These are phyloP conservation scores for Panellus pusillus DNA, from an alignment of 768 basidiomycete species.

Conservation along the genomic window DNA sequence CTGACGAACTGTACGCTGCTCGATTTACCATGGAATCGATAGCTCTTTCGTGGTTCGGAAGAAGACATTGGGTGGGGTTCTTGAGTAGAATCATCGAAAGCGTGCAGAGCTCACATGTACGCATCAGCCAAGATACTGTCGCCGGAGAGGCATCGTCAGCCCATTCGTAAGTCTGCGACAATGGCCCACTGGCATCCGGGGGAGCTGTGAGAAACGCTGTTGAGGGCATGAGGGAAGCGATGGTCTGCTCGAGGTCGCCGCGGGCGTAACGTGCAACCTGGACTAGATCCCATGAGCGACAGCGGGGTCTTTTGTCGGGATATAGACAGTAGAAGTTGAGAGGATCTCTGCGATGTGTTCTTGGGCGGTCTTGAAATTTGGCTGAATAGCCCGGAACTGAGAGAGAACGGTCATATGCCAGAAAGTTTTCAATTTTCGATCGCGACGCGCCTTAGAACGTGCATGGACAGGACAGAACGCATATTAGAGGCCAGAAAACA, in stretches of 20 bases:
- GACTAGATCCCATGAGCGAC: neutral
- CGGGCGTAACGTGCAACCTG: constrained; percentile 6
- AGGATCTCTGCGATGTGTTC: neutral
- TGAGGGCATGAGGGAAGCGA: neutral
- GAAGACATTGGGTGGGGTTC: neutral
- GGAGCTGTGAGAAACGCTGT: neutral
- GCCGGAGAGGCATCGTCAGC: neutral
- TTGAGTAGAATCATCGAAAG: neutral
- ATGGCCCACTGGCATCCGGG: neutral
- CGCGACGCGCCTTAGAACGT: neutral
- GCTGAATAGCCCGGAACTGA: no score
- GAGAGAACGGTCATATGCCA: no score
- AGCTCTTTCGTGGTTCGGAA: neutral
- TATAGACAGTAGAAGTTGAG: neutral
- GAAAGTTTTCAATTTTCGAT: neutral
- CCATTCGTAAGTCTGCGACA: neutral
- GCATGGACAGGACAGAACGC: no score
- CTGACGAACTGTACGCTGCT: neutral
- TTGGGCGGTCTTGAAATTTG: neutral
- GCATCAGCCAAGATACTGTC: neutral
- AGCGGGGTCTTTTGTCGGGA: neutral
- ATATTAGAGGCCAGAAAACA: no score
- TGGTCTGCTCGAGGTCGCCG: neutral
- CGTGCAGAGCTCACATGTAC: neutral
- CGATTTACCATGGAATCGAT: neutral